Base-by-base conservation (phyloP, 169 alveolate species). In the Cyclospora cayetanensis region DNA sequence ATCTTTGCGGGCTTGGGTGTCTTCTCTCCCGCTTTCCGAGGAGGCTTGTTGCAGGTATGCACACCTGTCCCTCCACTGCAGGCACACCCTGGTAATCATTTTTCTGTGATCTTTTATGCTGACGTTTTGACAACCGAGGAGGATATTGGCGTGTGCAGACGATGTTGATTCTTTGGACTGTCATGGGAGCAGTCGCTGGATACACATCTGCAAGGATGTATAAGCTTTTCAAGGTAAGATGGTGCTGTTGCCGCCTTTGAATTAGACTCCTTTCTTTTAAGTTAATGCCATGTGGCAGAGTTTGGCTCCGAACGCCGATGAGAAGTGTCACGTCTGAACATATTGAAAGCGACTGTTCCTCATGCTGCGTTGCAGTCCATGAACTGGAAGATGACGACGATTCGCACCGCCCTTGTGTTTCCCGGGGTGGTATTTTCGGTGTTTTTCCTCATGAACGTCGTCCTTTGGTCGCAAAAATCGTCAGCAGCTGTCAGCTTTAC, bases 181-280 rank as follows among this genome's bases (percentile, higher is more conserved):
- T 96, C 92, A 95, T 96, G 95, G 98, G 99, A 2, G 90, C 96
- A 39, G 95, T 96, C 31, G 98, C 97, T 4, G 99, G 99, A 11
- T 97, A 96, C 93, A 83, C 95, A 4, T 94, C 97, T 1, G 93
- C 98, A 3, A 89, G 95, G 86, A 90, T 95, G 39, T 95, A 96
- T 93, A 95, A 95, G 72, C 27, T 94, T 5, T 96, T 95, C 86
- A 95, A 92, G 52, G 97, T 94, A 27, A 41, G 93, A 84, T 43
- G 92, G 83, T 2, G 77, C 84, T 2, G 72, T 66, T 68, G 39
- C 68, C 31, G 93, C 91, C 82, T 91, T 11, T 77, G 83, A 25
- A 80, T 92, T 9, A 92, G 92, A 1, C 79, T 93, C n/a, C 52
- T 91, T 53, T 83, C 37, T 85, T 4, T 50, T 29, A 4, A 1